A percentile compares a stretch with the other conserved stretches of the same genome.
Evolutionary conservation across 495 filamentous ascomycete genomes (phyloP).

Genomic region (Lichenothelia convexa): DNA sequence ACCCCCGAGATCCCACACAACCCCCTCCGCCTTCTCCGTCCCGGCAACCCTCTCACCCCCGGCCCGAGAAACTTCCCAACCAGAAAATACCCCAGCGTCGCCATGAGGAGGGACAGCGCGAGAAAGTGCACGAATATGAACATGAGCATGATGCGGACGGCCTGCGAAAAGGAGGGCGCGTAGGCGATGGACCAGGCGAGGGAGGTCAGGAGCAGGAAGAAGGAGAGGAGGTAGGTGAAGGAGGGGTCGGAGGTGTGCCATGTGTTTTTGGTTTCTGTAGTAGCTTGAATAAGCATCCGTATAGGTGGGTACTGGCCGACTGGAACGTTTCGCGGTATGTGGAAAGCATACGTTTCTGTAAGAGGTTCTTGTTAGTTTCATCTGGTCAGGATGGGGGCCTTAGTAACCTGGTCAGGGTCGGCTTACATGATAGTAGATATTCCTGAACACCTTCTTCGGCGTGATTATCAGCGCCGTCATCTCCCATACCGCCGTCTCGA

Average conservation of each 20-base stretch:
- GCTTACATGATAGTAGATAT: slow-evolving; percentile 58
- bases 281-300: no score
- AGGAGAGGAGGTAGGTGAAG: slow-evolving; percentile 58
- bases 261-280: slow-evolving; percentile 55
- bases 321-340: background rate
- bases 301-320: no score
- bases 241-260: slow-evolving; percentile 62
- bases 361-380: slow-evolving; percentile 6
- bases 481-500: slow-evolving; percentile 58
- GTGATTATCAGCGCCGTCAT: slow-evolving; percentile 57
- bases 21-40: slow-evolving; percentile 35
- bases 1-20: slow-evolving; percentile 37
- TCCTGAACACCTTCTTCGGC: slow-evolving; percentile 60
- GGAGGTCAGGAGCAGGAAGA: slow-evolving; percentile 55
- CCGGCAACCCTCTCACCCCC: slow-evolving; percentile 26
- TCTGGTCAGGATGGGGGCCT: slow-evolving; percentile 1
- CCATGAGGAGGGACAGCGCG: slow-evolving; percentile 37
- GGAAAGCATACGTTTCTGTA: slow-evolving; percentile 39
- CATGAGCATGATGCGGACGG: slow-evolving; percentile 39
- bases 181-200: slow-evolving; percentile 60
- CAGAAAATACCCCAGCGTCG: slow-evolving; percentile 44
- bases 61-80: slow-evolving; percentile 45
- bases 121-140: slow-evolving; percentile 57
- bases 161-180: slow-evolving; percentile 33
- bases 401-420: no score